Evolutionary conservation across 495 filamentous ascomycete species (phyloP), one percentile per base, ranked within the genome.

Genomic region (Ramalina peruviana): DNA sequence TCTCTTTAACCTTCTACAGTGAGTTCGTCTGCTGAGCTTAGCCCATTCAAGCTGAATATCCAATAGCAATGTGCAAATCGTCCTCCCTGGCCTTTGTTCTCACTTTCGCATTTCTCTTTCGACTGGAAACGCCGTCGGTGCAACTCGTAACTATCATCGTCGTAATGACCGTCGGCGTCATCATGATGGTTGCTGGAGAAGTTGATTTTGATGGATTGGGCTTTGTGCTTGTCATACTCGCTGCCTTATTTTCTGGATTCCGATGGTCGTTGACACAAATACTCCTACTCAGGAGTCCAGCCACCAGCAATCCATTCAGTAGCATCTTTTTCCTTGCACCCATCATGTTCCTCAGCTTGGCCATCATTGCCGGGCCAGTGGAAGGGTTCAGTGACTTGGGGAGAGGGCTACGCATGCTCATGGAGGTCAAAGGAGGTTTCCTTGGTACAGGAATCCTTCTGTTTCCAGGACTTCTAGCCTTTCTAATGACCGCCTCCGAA

Each of bases 141-240:
- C 82, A 81, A 55, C 75, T 99, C 19, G 82, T 94, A 20, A 66
- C 76, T 36, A 87, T 99, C 54, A 97, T 99, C 53, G 74, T 77
- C 43, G 82, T 85, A 53, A 97, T 99, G 93, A 99, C 89, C 1
- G 58, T 80, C 3, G 93, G 93, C 48, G 93, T 99, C 21, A 75
- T 97, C 54, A 94, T 97, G 89, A 99, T 99, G 93, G 93, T 99
- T 3, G 85, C 88, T 2, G 89, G 89, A 21, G 92, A 99, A 67
- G 77, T 89, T n/a, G 81, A 83, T 33, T 99, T 99, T 73, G 78
- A 87, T 54, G 71, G 81, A 0, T 75, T 88, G 36, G 93, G 93
- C 9, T 97, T 99, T 65, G 61, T 88, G 26, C 80, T 99, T 41
- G 81, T 97, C 65, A 96, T 97, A 61, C 78, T 82, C 15, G 85